A percentile compares a stretch with the other conserved stretches of the same genome.
These are phyloP conservation scores for Camellia sinensis DNA, from an alignment of 148 eudicot genomes.

Conservation along the genomic window DNA sequence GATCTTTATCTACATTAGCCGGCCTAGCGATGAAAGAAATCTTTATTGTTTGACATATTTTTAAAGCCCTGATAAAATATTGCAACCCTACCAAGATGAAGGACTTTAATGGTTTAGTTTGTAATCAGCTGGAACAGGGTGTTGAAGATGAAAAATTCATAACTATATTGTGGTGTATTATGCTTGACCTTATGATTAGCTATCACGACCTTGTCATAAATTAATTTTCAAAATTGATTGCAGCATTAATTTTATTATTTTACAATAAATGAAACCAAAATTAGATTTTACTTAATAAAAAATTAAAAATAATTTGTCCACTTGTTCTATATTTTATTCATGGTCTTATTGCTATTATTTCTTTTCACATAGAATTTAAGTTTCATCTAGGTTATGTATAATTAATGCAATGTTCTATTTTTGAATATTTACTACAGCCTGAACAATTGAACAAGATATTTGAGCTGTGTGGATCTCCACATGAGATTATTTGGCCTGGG, in stretches of 20 bases:
- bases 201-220: too few relatives aligned
- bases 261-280: too few relatives aligned
- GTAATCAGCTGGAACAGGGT: too few relatives aligned
- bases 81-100: neutral
- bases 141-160: too few relatives aligned
- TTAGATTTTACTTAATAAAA: too few relatives aligned
- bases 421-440: slow-evolving; percentile 39
- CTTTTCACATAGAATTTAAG: neutral
- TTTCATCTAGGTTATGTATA: neutral
- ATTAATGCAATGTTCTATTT: neutral
- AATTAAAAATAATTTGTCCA: too few relatives aligned
- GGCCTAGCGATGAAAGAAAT: neutral
- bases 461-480: slow-evolving; percentile 82
- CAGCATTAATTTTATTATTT: too few relatives aligned
- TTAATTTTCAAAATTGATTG: too few relatives aligned
- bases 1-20: neutral
- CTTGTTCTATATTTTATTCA: too few relatives aligned
- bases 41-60: neutral
- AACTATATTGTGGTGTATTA: too few relatives aligned
- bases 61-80: neutral
- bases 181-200: too few relatives aligned
- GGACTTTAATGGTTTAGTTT: neutral
- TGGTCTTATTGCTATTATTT: too few relatives aligned
- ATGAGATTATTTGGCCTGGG: slow-evolving; percentile 76
- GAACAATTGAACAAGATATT: slow-evolving; percentile 78